Base-by-base conservation (phyloP, 2,329 filamentous ascomycete genomes). In the Fusarium irregulare region DNA sequence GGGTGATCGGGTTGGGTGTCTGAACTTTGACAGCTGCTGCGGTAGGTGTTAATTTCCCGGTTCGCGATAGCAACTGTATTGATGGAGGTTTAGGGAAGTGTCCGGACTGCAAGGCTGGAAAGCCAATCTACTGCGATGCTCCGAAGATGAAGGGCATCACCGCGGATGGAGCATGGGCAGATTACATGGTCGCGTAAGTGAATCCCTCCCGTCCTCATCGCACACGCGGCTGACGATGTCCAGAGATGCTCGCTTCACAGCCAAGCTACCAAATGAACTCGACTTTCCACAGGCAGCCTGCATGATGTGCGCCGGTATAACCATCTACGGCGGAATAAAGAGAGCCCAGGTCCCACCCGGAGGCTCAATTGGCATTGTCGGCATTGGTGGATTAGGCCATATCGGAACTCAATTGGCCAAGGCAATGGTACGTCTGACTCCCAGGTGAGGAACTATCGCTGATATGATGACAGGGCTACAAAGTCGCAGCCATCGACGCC, bases 11-110 rank as follows among this genome's bases (percentile, higher is more conserved):
- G 64, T 66, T 4, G 56, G 49, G 7, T 61, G 62, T 16, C 44
- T 66, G 7, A 61, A 66, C 25, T 66, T 66, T 40, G 64, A 66
- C 3, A 51, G 50, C 40, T 66, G 46, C 4, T 66, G 41, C 10
- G 49, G 56, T 51, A 30, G 21, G 21, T 23, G 21, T 23, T 23
- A 23, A 5, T 23, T 23, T 23, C 21, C 21, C 21, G 21, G 21
- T 23, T 23, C 21, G 21, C 5, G 21, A 23, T 23, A 23, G 6
- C 21, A 23, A 23, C 21, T 23, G 21, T 23, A 23, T 23, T 23
- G 21, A 23, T 23, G 21, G 21, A 23, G 21, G 21, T 23, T 23
- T 23, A 23, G 21, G 25, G 0, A 47, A 42, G 4, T 66, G 55
- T 2, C 61, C 49, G 0, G 61, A 34, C 1, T 66, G 48, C 1